These are phyloP conservation scores for Xylaria sp. DNA, from an alignment of 2,329 filamentous ascomycete genomes.

Conservation along the genomic window DNA sequence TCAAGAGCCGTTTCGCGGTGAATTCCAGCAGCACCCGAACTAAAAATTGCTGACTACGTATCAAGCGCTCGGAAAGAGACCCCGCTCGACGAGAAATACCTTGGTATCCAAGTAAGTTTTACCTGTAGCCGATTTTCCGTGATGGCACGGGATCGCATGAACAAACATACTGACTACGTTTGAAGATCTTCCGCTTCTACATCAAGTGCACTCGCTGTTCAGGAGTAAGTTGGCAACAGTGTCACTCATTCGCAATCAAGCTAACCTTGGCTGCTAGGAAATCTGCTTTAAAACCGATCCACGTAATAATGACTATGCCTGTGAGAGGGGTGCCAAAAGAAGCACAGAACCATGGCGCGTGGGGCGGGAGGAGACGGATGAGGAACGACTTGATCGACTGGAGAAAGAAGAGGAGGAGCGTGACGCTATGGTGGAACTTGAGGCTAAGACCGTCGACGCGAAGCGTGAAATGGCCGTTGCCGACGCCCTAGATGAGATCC, in stretches of 20 bases:
- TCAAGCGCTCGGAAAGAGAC: slow-evolving; percentile 82
- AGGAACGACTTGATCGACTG: slow-evolving; percentile 85
- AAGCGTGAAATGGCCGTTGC: slow-evolving; percentile 97
- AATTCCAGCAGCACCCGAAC: neutral
- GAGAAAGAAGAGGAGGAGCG: slow-evolving; percentile 82
- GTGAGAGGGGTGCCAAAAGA: slow-evolving; percentile 83
- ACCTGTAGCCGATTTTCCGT: no score
- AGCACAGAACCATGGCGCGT: slow-evolving; percentile 93
- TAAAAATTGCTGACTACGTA: slow-evolving; percentile 8
- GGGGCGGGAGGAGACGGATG: slow-evolving; percentile 78
- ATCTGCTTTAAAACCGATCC: slow-evolving; percentile 74
- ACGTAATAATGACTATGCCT: slow-evolving; percentile 89
- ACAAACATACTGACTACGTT: no score
- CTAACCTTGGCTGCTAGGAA: slow-evolving; percentile 7
- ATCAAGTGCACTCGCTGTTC: slow-evolving; percentile 64
- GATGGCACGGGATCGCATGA: no score
- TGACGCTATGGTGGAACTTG: slow-evolving; percentile 94
- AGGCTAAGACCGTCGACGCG: slow-evolving; percentile 92
- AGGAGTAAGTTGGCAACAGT: slow-evolving; percentile 18
- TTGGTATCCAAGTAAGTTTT: slow-evolving; percentile 71
- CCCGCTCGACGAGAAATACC: slow-evolving; percentile 86
- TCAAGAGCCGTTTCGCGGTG: neutral
- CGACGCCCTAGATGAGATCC: slow-evolving; percentile 94
- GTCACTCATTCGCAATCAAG: neutral
- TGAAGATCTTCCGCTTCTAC: slow-evolving; percentile 82